Evolutionary conservation across 495 filamentous ascomycete species (phyloP), one percentile per base, ranked within the genome.

Genomic region (Terfezia boudieri): DNA sequence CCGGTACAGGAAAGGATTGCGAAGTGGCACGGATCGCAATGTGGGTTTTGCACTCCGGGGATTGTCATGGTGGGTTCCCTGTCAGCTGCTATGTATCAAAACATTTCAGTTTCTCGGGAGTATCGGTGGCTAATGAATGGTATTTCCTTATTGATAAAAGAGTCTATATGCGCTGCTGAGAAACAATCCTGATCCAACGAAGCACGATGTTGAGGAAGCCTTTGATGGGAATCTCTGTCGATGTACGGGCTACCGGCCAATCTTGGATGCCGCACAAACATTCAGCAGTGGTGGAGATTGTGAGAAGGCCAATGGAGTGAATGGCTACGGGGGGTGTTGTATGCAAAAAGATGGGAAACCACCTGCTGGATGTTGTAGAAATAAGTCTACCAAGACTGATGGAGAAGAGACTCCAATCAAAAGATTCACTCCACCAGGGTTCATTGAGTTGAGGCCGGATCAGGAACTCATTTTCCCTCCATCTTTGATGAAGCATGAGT

Each of bases 391-490:
- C n/a, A 10, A 53, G 9, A 52, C 51, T 55, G 48, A 26, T 51
- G 66, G 63, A 20, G 71, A 72, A 17, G 69, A 69, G 37, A 66
- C 75, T 53, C 71, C 73, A 2, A 73, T 80, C 63, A 85, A 84
- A 65, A 67, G 73, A 53, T 87, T 87, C 61, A 83, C 80, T 0
- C 81, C 83, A 9, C 84, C 82, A 14, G 83, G 86, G 16, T 93
- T 98, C 67, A 92, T 93, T 59, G 83, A 86, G 61, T 93, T 94
- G 66, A 84, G 82, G 16, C 86, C 88, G 10, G 84, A 92, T 52
- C 93, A 90, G 0, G 82, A 98, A 62, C 73, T 98, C 58, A 98
- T 98, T 51, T 98, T 95, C 68, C 90, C 90, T 12, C 83, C 89
- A 4, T 64, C 79, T 3, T 68, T 98, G 17, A 81, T 75, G 54